Percentiles rank a stretch among this genome's conserved stretches.
These are phyloP conservation scores for Athelia psychrophila DNA, from an alignment of 1,284 basidiomycete genomes.

Conservation along the genomic window DNA sequence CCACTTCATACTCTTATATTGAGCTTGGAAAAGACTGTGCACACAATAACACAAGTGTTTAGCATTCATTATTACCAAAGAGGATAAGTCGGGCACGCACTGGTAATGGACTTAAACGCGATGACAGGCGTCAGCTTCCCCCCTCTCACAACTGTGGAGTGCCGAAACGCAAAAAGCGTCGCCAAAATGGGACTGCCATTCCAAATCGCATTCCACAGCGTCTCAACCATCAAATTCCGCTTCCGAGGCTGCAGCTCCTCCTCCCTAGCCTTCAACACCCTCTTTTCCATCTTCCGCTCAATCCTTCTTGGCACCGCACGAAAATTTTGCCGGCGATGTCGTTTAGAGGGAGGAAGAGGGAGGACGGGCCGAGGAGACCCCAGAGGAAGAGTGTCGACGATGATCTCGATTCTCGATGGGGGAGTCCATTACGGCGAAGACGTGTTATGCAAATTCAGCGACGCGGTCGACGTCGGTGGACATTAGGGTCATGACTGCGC, in stretches of 20 bases:
- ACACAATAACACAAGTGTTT: no score
- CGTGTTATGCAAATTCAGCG: conserved; percentile 80
- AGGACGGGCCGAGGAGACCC: conserved; percentile 74
- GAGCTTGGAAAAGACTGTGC: conserved; percentile 83
- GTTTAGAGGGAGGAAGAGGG: conserved; percentile 83
- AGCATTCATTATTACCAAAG: no score
- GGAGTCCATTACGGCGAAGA: conserved; percentile 71
- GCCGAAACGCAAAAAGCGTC: conserved; percentile 80
- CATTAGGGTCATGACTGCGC: conserved; percentile 89
- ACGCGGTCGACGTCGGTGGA: conserved; percentile 91
- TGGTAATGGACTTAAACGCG: conserved; percentile 73
- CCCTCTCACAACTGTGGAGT: conserved; percentile 74
- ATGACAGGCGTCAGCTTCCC: conserved; percentile 77
- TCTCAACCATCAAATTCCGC: conserved; percentile 85
- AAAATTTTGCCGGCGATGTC: conserved; percentile 86
- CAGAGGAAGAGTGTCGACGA: conserved; percentile 80
- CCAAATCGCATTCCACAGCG: conserved; percentile 18
- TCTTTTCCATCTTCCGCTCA: conserved; percentile 89
- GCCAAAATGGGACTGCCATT: conserved; percentile 73
- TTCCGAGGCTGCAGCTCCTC: conserved; percentile 84
- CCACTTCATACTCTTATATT: no score
- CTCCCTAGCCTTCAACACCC: conserved; percentile 70
- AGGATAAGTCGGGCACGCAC: no score
- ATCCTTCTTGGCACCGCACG: conserved; percentile 79
- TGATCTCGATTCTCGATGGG: conserved; percentile 87